These are phyloP conservation scores for Microcera coccophila DNA, from an alignment of 2,329 filamentous ascomycete species.

Conservation along the genomic window DNA sequence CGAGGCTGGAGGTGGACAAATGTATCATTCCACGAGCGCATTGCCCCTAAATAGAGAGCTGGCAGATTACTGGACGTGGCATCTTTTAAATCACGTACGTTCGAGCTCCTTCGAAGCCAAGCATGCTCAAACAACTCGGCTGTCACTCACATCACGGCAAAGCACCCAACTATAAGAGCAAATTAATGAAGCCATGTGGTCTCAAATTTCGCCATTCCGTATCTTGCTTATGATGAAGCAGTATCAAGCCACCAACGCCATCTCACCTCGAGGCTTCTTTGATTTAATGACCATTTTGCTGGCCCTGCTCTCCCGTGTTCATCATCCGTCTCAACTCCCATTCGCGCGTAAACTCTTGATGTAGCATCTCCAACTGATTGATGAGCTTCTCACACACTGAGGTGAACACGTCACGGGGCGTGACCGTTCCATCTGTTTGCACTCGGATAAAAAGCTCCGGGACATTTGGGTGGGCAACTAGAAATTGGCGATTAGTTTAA, in stretches of 20 bases:
- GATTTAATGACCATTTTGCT: constrained; percentile 36
- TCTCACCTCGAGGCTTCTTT: constrained; percentile 3
- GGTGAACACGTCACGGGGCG: constrained; percentile 84
- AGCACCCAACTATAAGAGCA: not conserved
- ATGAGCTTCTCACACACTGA: constrained; percentile 79
- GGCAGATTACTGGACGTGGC: no score
- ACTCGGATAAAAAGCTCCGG: constrained; percentile 68
- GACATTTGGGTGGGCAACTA: constrained; percentile 57
- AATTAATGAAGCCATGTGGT: constrained; percentile 2
- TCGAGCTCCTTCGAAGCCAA: no score
- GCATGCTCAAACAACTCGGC: no score
- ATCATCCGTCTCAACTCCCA: constrained; percentile 86
- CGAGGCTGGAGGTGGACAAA: constrained; percentile 4
- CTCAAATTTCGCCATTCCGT: constrained; percentile 16
- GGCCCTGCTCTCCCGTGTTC: constrained; percentile 56
- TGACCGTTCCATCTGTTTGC: constrained; percentile 84
- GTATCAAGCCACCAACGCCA: constrained; percentile 26
- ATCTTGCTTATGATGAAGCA: constrained; percentile 19
- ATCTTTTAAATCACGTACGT: no score
- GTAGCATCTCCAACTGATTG: constrained; percentile 72
- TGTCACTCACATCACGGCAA: not conserved
- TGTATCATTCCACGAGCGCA: constrained; percentile 8
- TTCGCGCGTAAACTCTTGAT: constrained; percentile 87
- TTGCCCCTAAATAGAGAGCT: constrained; percentile 1
- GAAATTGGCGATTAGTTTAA: constrained; percentile 12